Evolutionary conservation across 345 rosid genomes (phyloP).

Genomic region (Combretum micranthum): DNA sequence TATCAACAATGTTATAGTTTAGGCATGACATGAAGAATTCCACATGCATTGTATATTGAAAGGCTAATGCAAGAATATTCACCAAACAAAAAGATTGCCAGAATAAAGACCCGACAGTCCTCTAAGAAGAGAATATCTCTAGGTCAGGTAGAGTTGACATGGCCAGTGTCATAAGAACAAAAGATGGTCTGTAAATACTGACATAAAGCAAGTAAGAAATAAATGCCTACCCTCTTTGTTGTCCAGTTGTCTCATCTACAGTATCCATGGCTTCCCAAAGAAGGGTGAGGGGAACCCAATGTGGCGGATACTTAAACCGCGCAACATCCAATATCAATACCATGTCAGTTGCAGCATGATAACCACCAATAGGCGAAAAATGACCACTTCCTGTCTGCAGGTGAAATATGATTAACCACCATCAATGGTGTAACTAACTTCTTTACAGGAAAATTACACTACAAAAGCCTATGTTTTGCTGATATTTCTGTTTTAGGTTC

Average conservation of each 20-base stretch:
- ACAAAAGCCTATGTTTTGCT: neutral
- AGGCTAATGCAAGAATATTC: too few species aligned
- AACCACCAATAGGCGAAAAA: slow-evolving; percentile 89
- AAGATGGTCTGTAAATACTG: too few species aligned
- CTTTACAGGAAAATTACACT: neutral
- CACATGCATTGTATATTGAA: too few species aligned
- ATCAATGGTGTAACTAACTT: neutral
- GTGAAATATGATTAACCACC: neutral
- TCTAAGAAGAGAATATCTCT: too few species aligned
- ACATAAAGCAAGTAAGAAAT: too few species aligned
- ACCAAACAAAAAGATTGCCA: too few species aligned
- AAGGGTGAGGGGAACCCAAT: slow-evolving; percentile 74
- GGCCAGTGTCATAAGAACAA: too few species aligned
- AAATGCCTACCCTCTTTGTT: slow-evolving; percentile 49
- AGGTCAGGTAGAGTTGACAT: too few species aligned
- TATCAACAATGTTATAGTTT: too few species aligned
- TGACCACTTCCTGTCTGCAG: slow-evolving; percentile 78
- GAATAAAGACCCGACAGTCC: too few species aligned
- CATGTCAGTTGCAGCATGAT: slow-evolving; percentile 79
- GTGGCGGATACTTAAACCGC: slow-evolving; percentile 87
- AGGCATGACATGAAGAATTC: too few species aligned
- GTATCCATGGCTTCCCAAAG: slow-evolving; percentile 86
- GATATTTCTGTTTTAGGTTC: neutral
- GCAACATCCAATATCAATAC: slow-evolving; percentile 86
- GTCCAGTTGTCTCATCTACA: slow-evolving; percentile 50